These are phyloP conservation scores for Carex myosuroides DNA, from an alignment of 176 grass and related monocot genomes.

Conservation along the genomic window DNA sequence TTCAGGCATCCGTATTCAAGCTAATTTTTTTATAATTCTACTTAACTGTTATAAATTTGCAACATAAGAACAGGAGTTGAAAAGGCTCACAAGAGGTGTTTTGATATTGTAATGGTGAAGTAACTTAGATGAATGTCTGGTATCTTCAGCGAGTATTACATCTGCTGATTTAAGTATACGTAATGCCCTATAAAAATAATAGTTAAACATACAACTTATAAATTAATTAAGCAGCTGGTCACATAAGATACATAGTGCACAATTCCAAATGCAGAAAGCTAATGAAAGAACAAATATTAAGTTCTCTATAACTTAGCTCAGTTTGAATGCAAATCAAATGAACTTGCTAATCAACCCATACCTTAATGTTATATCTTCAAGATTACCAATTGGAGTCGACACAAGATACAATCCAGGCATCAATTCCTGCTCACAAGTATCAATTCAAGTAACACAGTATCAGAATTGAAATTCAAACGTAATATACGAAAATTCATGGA, in stretches of 20 bases:
- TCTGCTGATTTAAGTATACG: conserved; percentile 76
- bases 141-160: conserved; percentile 94
- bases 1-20: conserved; percentile 12
- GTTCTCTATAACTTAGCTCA: not conserved
- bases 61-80: conserved; percentile 5
- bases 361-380: conserved; percentile 96
- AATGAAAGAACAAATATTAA: not conserved
- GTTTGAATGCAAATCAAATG: not conserved
- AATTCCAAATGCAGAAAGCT: not conserved
- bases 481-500: not conserved
- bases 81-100: conserved; percentile 77
- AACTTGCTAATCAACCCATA: conserved; percentile 20
- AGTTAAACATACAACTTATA: not conserved
- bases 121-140: conserved; percentile 89
- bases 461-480: not conserved
- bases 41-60: not conserved
- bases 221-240: not conserved
- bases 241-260: not conserved
- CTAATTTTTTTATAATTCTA: conserved; percentile 4
- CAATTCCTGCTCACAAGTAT: conserved; percentile 34
- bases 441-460: not conserved
- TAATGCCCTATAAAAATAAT: conserved; percentile 52
- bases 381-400: conserved; percentile 95
- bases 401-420: conserved; percentile 86
- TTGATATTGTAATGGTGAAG: conserved; percentile 91